Percentiles rank a stretch among this genome's conserved stretches.
Conservation (phyloP, 495 filamentous ascomycete species). For the Podospora conica region DNA sequence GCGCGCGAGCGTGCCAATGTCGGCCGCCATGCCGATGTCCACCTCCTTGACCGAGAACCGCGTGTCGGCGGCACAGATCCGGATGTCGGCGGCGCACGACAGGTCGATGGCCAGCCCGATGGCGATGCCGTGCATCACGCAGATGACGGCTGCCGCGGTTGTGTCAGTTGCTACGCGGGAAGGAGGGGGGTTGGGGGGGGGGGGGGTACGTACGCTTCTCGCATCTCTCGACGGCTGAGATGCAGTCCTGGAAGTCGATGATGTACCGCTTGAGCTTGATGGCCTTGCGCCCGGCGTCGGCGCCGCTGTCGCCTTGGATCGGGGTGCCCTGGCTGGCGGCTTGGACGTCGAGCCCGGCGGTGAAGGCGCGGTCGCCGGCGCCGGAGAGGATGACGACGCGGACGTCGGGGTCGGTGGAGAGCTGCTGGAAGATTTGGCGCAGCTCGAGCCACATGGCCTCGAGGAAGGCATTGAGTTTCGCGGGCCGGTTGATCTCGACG, state of each 20-base stretch:
- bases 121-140: conserved; percentile 72
- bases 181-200: neutral
- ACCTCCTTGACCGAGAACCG: conserved; percentile 86
- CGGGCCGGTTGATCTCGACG: conserved; percentile 86
- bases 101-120: conserved; percentile 85
- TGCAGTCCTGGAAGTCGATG: conserved; percentile 68
- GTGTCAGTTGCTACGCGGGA: neutral
- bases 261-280: conserved; percentile 59
- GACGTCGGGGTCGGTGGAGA: conserved; percentile 66
- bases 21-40: conserved; percentile 89
- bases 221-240: conserved; percentile 72
- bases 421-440: conserved; percentile 59
- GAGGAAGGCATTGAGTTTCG: conserved; percentile 87
- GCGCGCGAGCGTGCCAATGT: conserved; percentile 81
- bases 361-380: conserved; percentile 79
- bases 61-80: conserved; percentile 58
- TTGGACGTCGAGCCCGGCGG: conserved; percentile 74
- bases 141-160: conserved; percentile 60
- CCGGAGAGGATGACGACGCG: conserved; percentile 78
- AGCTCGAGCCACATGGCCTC: conserved; percentile 90
- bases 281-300: conserved; percentile 65
- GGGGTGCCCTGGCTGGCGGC: conserved; percentile 45
- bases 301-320: conserved; percentile 23
- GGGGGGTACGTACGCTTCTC: conserved; percentile 61
- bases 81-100: conserved; percentile 68